Conservation (phyloP, 495 filamentous ascomycete genomes). For the Platismatia glauca region DNA sequence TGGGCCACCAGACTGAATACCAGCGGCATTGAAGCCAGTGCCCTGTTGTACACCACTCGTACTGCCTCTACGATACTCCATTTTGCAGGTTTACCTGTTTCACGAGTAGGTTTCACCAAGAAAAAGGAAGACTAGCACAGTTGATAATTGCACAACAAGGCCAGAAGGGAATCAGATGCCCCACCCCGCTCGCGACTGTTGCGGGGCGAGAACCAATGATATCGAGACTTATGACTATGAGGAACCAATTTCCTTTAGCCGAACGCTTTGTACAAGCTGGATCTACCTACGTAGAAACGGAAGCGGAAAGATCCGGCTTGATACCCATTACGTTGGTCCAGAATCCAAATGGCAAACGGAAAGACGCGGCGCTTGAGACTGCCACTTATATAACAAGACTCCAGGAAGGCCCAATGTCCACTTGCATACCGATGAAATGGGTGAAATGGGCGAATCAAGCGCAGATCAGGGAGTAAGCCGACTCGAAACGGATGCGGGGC, state of each 20-base stretch:
- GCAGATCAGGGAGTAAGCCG: background rate
- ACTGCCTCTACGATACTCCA: background rate
- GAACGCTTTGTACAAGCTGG: background rate
- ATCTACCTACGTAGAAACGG: background rate
- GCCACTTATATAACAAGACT: background rate
- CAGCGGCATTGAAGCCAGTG: background rate
- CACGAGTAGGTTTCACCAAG: background rate
- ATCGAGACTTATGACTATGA: background rate
- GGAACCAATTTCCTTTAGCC: background rate
- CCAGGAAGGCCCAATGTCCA: background rate
- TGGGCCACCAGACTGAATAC: constrained; percentile 5
- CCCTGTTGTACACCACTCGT: background rate
- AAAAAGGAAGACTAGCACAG: background rate
- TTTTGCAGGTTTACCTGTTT: background rate
- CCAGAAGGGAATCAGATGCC: background rate
- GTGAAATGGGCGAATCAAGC: too few species aligned
- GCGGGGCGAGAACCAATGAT: background rate
- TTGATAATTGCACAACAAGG: background rate
- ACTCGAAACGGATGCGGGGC: background rate
- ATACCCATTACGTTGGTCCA: background rate
- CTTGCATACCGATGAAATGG: background rate
- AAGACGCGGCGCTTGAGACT: background rate
- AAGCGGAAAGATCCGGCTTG: background rate
- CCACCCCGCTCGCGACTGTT: background rate
- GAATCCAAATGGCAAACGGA: background rate